Evolutionary conservation across 495 filamentous ascomycete genomes (phyloP).

Genomic region (Penicillium robsamsonii): DNA sequence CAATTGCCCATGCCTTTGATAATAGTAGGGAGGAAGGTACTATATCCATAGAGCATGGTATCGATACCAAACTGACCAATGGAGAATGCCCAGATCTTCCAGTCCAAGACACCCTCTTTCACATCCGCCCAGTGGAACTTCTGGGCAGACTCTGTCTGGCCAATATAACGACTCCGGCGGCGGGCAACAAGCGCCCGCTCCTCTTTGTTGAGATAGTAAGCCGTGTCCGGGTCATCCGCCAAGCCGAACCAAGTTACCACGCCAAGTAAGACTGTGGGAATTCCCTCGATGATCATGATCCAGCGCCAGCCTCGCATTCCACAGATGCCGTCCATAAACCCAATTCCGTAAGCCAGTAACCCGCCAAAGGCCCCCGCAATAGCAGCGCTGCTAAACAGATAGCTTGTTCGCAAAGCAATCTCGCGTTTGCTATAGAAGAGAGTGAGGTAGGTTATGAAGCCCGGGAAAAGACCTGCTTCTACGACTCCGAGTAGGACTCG

Average conservation of each 20-base stretch:
- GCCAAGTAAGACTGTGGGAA: slow-evolving; percentile 65
- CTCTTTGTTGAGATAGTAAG: slow-evolving; percentile 58
- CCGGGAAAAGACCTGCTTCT: slow-evolving; percentile 55
- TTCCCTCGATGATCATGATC: slow-evolving; percentile 68
- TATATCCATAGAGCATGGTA: slow-evolving; percentile 75
- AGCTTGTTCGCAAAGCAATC: slow-evolving; percentile 69
- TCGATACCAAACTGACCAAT: slow-evolving; percentile 64
- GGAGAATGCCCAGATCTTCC: slow-evolving; percentile 67
- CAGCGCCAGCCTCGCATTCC: slow-evolving; percentile 58
- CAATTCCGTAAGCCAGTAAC: slow-evolving; percentile 70
- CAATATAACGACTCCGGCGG: slow-evolving; percentile 50
- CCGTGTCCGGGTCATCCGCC: slow-evolving; percentile 62
- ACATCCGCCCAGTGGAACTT: slow-evolving; percentile 59
- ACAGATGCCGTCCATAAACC: slow-evolving; percentile 63
- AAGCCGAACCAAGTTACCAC: slow-evolving; percentile 60
- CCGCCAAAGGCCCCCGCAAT: slow-evolving; percentile 76
- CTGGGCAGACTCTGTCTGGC: slow-evolving; percentile 58
- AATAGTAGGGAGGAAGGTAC: slow-evolving; percentile 76
- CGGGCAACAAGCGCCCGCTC: slow-evolving; percentile 53
- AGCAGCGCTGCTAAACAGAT: slow-evolving; percentile 74
- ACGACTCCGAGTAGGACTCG: slow-evolving; percentile 55
- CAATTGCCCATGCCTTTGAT: slow-evolving; percentile 66
- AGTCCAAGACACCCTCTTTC: slow-evolving; percentile 52
- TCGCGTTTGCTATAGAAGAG: slow-evolving; percentile 75
- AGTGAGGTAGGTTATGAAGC: slow-evolving; percentile 65